These are phyloP conservation scores for Xylaria arbuscula DNA, from an alignment of 2,329 filamentous ascomycete genomes.

Conservation along the genomic window DNA sequence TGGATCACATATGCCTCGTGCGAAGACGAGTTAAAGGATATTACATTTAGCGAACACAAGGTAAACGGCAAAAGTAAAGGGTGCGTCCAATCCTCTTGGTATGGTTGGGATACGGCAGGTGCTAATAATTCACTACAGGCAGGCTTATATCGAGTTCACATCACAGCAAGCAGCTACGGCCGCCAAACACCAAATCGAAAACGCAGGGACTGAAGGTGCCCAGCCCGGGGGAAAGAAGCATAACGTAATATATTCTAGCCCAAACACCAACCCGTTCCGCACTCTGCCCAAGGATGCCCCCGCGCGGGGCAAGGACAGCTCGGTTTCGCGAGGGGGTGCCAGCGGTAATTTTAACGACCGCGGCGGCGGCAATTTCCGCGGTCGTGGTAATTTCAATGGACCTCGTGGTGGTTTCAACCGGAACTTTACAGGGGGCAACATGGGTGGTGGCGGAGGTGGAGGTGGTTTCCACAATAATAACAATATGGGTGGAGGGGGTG, in stretches of 20 bases:
- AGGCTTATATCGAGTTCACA: conserved; percentile 86
- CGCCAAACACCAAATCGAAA: conserved; percentile 83
- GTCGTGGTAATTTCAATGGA: conserved; percentile 48
- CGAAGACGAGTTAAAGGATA: conserved; percentile 87
- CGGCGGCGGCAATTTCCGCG: conserved; percentile 47
- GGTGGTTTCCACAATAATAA: conserved; percentile 48
- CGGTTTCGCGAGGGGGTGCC: conserved; percentile 62
- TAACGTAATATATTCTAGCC: conserved; percentile 78
- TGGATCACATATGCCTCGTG: conserved; percentile 84
- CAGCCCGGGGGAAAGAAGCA: conserved; percentile 75
- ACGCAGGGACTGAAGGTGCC: conserved; percentile 60
- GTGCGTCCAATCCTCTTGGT: conserved; percentile 61
- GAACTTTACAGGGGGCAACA: conserved; percentile 48
- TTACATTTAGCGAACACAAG: conserved; percentile 98
- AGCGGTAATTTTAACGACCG: conserved; percentile 61
- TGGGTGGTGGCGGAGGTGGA: conserved; percentile 45
- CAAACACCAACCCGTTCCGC: conserved; percentile 86
- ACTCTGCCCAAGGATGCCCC: conserved; percentile 91
- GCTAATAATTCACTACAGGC: conserved; percentile 55
- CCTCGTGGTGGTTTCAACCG: conserved; percentile 50
- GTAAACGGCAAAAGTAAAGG: conserved; percentile 99
- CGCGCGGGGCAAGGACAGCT: conserved; percentile 72
- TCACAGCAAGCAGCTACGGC: conserved; percentile 87
- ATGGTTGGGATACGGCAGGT: not conserved
- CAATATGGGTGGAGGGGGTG: conserved; percentile 45